phyloP scores from a whole-genome alignment of 805 yeast species.

The Pichia phayaonensis region DNA sequence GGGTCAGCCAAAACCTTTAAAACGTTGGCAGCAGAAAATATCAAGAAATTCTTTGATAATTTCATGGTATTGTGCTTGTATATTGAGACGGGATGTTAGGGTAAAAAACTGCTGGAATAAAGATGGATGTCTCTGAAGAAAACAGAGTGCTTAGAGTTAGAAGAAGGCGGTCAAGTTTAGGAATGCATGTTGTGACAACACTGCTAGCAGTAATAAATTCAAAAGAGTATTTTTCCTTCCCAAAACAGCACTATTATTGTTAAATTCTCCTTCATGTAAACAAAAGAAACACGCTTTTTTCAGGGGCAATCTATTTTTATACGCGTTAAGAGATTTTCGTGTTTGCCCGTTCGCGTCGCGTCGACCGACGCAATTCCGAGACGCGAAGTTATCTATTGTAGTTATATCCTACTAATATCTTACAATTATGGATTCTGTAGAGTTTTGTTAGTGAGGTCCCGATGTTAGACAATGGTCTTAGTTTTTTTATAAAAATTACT shows the following conservation, averaged over 20 bases:
- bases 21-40: not conserved
- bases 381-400: too few species aligned
- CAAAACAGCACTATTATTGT: not conserved
- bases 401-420: too few species aligned
- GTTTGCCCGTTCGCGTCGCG: not conserved
- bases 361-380: not conserved
- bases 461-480: too few species aligned
- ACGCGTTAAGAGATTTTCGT: not conserved
- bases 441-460: too few species aligned
- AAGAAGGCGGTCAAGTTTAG: not conserved
- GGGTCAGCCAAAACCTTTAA: slow-evolving; percentile 35
- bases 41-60: not conserved
- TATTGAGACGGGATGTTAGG: not conserved
- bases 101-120: not conserved
- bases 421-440: too few species aligned
- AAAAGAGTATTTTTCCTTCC: not conserved
- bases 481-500: too few species aligned
- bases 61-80: not conserved
- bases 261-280: not conserved
- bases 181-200: not conserved
- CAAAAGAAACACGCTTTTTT: not conserved
- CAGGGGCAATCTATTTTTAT: not conserved
- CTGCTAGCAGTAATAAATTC: too few species aligned
- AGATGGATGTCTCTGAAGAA: not conserved
- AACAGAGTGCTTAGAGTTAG: not conserved